Evolutionary conservation across 2,329 filamentous ascomycete genomes (phyloP), one percentile per base, ranked within the genome.

Genomic region (Diaporthe citri): DNA sequence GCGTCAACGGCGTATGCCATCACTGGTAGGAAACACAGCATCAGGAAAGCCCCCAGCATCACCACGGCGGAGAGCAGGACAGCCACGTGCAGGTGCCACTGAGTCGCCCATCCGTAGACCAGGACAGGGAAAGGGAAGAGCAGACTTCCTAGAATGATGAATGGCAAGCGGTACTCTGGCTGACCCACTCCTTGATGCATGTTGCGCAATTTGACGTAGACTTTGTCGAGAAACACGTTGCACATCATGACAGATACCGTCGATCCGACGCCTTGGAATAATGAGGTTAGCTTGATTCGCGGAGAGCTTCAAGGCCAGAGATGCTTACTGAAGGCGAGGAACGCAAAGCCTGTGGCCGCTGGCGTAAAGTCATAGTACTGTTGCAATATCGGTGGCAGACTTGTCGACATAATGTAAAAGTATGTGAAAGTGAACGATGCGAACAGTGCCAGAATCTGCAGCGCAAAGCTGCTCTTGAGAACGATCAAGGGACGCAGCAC

Each of bases 1-100:
- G 89, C 88, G 75, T 91, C 90, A 2, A 91, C 89, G 0, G 91
- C 85, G 76, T 91, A 91, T 0, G 89, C 85, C 73, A 86, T 87
- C 2, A 91, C 73, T 0, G 90, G 89, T 28, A 91, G 79, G 62
- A 87, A 82, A 5, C 83, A 83, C 2, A 91, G 79, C 66, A 88
- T 82, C 2, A 89, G 80, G 6, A 85, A 82, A 28, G 83, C 79
- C 15, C 89, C 89, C 8, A 90, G 80, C 1, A 87, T n/a, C 3
- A 79, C 84, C 0, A 89, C 84, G 0, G 84, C 80, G 0, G 86
- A 39, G 0, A 92, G 81, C 25, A 90, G 79, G 0, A 87, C 34
- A 0, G 82, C 72, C 0, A 90, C 80, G 0, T 87, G 86, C 4
- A 88, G 81, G 0, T 75, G 82, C 6, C 84, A 76, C 76, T 90